Conservation (phyloP, 805 yeast genomes). For the Ogataea polymorpha region DNA sequence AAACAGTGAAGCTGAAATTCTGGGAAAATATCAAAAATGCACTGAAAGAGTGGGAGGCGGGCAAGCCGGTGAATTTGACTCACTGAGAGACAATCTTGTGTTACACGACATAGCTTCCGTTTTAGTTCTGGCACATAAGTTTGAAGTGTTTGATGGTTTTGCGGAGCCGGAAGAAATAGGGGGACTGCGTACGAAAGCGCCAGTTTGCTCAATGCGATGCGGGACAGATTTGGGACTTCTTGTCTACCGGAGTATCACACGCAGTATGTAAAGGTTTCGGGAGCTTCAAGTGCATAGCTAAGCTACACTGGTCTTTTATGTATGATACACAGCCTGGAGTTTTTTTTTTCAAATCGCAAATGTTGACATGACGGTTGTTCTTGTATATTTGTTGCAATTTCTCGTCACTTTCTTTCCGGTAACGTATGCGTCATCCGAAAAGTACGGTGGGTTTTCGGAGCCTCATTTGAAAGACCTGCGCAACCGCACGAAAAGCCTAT, state of each 20-base stretch:
- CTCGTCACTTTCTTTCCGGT: not conserved
- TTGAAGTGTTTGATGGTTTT: too few species aligned
- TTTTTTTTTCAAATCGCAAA: slow-evolving; percentile 1
- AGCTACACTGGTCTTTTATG: not conserved
- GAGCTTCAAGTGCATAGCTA: too few species aligned
- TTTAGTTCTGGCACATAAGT: too few species aligned
- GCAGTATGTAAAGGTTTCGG: too few species aligned
- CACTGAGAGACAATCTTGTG: slow-evolving; percentile 35
- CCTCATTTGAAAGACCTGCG: slow-evolving; percentile 18
- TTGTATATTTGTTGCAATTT: not conserved
- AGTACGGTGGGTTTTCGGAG: slow-evolving; percentile 1
- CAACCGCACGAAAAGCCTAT: slow-evolving; percentile 52
- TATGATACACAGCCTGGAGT: not conserved
- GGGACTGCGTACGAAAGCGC: too few species aligned
- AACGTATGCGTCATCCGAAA: not conserved
- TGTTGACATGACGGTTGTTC: not conserved
- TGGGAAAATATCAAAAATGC: slow-evolving; percentile 78
- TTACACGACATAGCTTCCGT: too few species aligned
- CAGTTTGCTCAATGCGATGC: too few species aligned
- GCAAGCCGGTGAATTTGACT: slow-evolving; percentile 61
- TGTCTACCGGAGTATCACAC: too few species aligned
- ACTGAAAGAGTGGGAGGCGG: slow-evolving; percentile 75
- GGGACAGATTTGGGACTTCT: too few species aligned
- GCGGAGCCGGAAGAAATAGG: too few species aligned
- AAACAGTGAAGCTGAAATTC: slow-evolving; percentile 73